phyloP scores from a whole-genome alignment of 768 basidiomycete species.

The Leccinum sublutescens region DNA sequence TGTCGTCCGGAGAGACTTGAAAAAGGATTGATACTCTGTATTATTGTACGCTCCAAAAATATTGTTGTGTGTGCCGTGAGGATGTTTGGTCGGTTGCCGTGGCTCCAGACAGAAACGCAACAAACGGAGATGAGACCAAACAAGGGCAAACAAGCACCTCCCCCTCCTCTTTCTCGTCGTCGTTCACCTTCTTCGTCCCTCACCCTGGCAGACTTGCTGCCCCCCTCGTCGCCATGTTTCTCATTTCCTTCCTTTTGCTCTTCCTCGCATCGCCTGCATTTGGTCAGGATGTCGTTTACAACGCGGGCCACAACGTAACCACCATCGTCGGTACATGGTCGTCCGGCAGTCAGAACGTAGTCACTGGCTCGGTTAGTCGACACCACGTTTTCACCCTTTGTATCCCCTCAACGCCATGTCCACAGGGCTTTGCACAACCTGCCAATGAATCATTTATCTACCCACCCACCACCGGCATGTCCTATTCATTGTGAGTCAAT shows the following conservation, averaged over 20 bases:
- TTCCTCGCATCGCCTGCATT: constrained; percentile 30
- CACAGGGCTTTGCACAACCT: constrained; percentile 82
- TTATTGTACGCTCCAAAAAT: not conserved
- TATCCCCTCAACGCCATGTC: not conserved
- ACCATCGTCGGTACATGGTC: constrained; percentile 80
- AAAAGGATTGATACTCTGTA: constrained; percentile 61
- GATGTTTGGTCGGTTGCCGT: not conserved
- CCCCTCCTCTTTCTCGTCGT: not conserved
- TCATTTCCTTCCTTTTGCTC: constrained; percentile 25
- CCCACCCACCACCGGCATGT: constrained; percentile 82
- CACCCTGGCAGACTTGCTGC: not conserved
- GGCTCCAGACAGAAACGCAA: not conserved
- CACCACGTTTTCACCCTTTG: not conserved
- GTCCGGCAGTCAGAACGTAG: constrained; percentile 70
- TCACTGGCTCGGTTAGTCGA: constrained; percentile 77
- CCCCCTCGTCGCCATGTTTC: constrained; percentile 10
- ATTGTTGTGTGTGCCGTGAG: too few species aligned
- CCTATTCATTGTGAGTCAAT: constrained; percentile 77
- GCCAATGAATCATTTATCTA: constrained; percentile 79
- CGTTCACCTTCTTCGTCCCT: not conserved
- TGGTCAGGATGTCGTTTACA: constrained; percentile 41
- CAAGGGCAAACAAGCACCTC: not conserved
- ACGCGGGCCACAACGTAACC: constrained; percentile 63
- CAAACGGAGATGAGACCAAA: not conserved
- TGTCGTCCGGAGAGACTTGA: constrained; percentile 72